Percentiles rank a stretch among this genome's conserved stretches.
phyloP scores from a whole-genome alignment of 2,329 filamentous ascomycete species.

The Lanzia echinophila region DNA sequence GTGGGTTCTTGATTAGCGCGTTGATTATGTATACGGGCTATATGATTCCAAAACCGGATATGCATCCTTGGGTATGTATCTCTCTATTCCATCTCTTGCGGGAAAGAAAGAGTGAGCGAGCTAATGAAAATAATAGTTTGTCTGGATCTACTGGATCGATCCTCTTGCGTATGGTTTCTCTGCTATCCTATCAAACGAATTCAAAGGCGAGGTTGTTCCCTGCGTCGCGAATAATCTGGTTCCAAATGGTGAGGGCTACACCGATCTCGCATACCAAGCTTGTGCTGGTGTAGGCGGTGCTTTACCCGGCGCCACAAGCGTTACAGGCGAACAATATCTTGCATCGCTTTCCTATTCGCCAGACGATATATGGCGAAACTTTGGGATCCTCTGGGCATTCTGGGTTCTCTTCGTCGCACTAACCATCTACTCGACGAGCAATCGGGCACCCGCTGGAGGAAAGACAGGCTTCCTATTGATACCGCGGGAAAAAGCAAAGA shows the following conservation, averaged over 20 bases:
- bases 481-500: slow-evolving; percentile 50
- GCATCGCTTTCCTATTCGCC: slow-evolving; percentile 46
- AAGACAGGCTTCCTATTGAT: slow-evolving; percentile 51
- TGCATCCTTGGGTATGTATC: slow-evolving; percentile 51
- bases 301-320: slow-evolving; percentile 38
- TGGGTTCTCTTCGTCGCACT: slow-evolving; percentile 53
- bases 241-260: slow-evolving; percentile 44
- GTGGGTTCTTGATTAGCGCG: slow-evolving; percentile 44
- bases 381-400: slow-evolving; percentile 56
- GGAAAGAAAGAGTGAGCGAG: slow-evolving; percentile 30
- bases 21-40: slow-evolving; percentile 58
- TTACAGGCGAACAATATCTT: slow-evolving; percentile 54
- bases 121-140: slow-evolving; percentile 40
- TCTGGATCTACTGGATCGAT: slow-evolving; percentile 58
- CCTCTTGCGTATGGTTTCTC: slow-evolving; percentile 67
- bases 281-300: slow-evolving; percentile 56
- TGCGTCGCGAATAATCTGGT: slow-evolving; percentile 46
- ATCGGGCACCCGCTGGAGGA: slow-evolving; percentile 49
- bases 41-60: slow-evolving; percentile 54
- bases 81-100: slow-evolving; percentile 14
- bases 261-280: slow-evolving; percentile 38
- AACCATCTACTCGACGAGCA: slow-evolving; percentile 50
- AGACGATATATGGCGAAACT: slow-evolving; percentile 51
- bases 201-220: slow-evolving; percentile 48
- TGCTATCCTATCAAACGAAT: slow-evolving; percentile 63